phyloP scores from a whole-genome alignment of 1,139 yeast genomes.

The Hemisphaericaspora lyxosophila region DNA sequence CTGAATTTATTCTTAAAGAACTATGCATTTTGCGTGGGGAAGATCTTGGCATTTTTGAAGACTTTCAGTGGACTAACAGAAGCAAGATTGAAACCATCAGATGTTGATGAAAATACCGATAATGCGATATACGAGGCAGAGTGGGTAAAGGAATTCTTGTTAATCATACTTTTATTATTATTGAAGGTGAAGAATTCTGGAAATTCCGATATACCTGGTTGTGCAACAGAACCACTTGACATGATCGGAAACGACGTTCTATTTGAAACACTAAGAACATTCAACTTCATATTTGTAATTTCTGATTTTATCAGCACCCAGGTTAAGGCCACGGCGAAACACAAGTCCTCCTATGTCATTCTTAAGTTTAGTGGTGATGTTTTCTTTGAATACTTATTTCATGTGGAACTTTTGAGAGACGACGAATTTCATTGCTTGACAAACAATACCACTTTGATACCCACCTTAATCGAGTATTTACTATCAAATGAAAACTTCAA shows the following conservation, averaged over 20 bases:
- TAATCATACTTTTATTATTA: slow-evolving; percentile 34
- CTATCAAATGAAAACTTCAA: slow-evolving; percentile 50
- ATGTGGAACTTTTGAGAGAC: slow-evolving; percentile 35
- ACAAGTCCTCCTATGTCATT: slow-evolving; percentile 31
- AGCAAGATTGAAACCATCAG: slow-evolving; percentile 8
- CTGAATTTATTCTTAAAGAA: slow-evolving; percentile 45
- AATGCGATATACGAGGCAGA: slow-evolving; percentile 23
- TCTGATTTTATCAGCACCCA: slow-evolving; percentile 37
- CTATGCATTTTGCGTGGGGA: slow-evolving; percentile 39
- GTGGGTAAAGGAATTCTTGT: slow-evolving; percentile 36
- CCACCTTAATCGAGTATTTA: slow-evolving; percentile 49
- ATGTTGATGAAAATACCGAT: slow-evolving; percentile 9
- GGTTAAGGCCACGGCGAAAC: slow-evolving; percentile 20
- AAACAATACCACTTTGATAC: slow-evolving; percentile 27
- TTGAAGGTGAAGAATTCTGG: slow-evolving; percentile 34
- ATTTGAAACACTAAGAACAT: slow-evolving; percentile 31
- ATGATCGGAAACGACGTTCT: slow-evolving; percentile 23
- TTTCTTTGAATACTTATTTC: slow-evolving; percentile 44
- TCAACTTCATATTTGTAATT: slow-evolving; percentile 48
- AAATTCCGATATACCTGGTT: slow-evolving; percentile 10
- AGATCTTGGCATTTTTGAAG: slow-evolving; percentile 35
- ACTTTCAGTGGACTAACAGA: slow-evolving; percentile 28
- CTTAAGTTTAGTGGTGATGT: slow-evolving; percentile 44
- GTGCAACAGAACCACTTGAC: slow-evolving; percentile 7
- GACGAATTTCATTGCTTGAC: slow-evolving; percentile 34